Percentiles rank a stretch among this genome's conserved stretches.
Conservation (phyloP, 2,329 filamentous ascomycete species). For the Xylaria sp. region DNA sequence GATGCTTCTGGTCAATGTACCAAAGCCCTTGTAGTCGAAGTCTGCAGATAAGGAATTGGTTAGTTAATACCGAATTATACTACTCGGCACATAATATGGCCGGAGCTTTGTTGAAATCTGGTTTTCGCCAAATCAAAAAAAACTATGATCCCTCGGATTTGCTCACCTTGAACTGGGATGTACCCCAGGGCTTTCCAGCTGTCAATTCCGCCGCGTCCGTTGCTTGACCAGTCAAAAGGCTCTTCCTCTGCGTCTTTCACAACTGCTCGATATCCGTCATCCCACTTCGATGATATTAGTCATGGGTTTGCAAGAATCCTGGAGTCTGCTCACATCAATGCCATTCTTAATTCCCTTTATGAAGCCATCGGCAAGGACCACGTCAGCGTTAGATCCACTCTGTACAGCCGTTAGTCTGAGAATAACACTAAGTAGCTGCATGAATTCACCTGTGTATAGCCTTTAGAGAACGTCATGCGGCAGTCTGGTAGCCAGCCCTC, state of each 20-base stretch:
- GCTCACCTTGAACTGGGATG: constrained; percentile 60
- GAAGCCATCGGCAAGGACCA: constrained; percentile 68
- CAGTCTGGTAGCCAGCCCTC: constrained; percentile 76
- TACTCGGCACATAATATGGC: not conserved
- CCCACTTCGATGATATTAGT: constrained; percentile 54
- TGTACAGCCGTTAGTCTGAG: constrained; percentile 39
- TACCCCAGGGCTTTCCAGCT: constrained; percentile 75
- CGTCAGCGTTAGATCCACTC: constrained; percentile 74
- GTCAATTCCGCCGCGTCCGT: constrained; percentile 70
- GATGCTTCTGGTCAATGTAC: constrained; percentile 70
- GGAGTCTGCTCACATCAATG: constrained; percentile 47
- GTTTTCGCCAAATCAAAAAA: not conserved
- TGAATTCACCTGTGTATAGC: constrained; percentile 61
- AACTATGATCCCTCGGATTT: not conserved
- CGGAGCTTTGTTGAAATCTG: not conserved
- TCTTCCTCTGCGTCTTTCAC: constrained; percentile 73
- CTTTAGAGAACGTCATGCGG: constrained; percentile 75
- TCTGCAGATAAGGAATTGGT: constrained; percentile 44
- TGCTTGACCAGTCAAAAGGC: constrained; percentile 69
- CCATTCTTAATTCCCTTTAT: constrained; percentile 64
- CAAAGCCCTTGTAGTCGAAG: constrained; percentile 67
- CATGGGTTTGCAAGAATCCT: not conserved
- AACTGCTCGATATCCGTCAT: constrained; percentile 69
- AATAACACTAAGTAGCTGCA: no score
- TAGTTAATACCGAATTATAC: not conserved